These are phyloP conservation scores for Saturnispora serradocipensis DNA, from an alignment of 805 yeast genomes.

Conservation along the genomic window DNA sequence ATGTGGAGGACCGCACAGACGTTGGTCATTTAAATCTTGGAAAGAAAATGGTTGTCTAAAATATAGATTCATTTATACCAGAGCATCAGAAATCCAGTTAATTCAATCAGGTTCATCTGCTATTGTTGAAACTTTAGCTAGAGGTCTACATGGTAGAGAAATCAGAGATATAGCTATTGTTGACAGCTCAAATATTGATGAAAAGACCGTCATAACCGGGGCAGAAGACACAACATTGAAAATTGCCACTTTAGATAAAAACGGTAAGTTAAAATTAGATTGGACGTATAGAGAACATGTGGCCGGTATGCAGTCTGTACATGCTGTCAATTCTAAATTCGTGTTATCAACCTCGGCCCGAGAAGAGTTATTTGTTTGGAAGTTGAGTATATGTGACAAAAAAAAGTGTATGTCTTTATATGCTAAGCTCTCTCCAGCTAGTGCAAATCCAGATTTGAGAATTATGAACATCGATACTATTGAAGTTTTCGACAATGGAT, in stretches of 20 bases:
- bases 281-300: constrained; percentile 75
- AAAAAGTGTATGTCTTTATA: constrained; percentile 35
- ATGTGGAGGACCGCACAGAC: constrained; percentile 90
- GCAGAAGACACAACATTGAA: constrained; percentile 82
- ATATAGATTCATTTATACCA: constrained; percentile 48
- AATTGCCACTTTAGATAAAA: constrained; percentile 34
- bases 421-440: constrained; percentile 45
- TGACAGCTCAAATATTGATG: constrained; percentile 18
- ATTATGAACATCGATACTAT: constrained; percentile 74
- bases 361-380: constrained; percentile 86
- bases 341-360: constrained; percentile 63
- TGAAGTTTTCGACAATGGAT: constrained; percentile 25
- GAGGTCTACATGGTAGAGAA: constrained; percentile 90
- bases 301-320: constrained; percentile 76
- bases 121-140: constrained; percentile 28
- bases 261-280: constrained; percentile 37
- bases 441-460: constrained; percentile 69
- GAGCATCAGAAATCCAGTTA: constrained; percentile 40
- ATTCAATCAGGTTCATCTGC: constrained; percentile 24
- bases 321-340: constrained; percentile 44
- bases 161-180: constrained; percentile 65
- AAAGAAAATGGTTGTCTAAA: constrained; percentile 17
- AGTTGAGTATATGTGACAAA: constrained; percentile 23
- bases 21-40: constrained; percentile 50
- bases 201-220: constrained; percentile 55